A percentile compares a stretch with the other conserved stretches of the same genome.
Conservation (phyloP, 805 yeast genomes). For the Aciculoconidium aculeatum region DNA sequence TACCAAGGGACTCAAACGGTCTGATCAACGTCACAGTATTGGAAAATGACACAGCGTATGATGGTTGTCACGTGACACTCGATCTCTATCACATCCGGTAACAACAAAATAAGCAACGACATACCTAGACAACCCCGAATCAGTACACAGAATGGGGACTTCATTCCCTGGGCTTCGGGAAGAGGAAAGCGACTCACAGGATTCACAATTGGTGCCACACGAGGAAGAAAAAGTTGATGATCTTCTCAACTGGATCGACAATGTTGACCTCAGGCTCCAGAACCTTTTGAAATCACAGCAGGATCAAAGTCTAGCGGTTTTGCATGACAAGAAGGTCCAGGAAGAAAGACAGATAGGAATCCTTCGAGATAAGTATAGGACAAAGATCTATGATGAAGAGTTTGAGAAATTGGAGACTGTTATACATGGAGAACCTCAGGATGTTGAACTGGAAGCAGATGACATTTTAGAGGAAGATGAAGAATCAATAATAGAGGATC, state of each 20-base stretch:
- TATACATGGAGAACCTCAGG: background rate
- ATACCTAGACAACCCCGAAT: no score
- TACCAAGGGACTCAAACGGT: no score
- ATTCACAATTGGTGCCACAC: no score
- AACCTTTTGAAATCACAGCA: constrained; percentile 14
- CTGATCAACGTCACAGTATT: no score
- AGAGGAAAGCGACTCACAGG: no score
- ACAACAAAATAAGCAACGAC: no score
- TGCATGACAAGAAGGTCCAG: constrained; percentile 4
- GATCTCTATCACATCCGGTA: no score
- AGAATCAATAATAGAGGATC: background rate
- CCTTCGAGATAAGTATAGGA: constrained; percentile 14
- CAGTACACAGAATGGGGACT: no score
- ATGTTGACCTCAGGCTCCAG: constrained; percentile 17
- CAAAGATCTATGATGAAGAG: constrained; percentile 21
- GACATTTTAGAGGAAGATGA: constrained; percentile 4
- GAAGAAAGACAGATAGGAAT: constrained; percentile 15
- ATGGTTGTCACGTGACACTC: no score
- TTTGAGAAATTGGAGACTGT: constrained; percentile 18
- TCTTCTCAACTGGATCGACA: constrained; percentile 26
- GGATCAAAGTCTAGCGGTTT: constrained; percentile 12
- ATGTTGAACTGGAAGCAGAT: background rate
- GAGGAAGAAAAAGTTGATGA: constrained; percentile 13
- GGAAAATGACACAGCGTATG: no score
- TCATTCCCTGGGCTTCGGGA: no score